A percentile compares a stretch with the other conserved stretches of the same genome.
Conservation (phyloP, 2,329 filamentous ascomycete species). For the Lecanosticta acicola region DNA sequence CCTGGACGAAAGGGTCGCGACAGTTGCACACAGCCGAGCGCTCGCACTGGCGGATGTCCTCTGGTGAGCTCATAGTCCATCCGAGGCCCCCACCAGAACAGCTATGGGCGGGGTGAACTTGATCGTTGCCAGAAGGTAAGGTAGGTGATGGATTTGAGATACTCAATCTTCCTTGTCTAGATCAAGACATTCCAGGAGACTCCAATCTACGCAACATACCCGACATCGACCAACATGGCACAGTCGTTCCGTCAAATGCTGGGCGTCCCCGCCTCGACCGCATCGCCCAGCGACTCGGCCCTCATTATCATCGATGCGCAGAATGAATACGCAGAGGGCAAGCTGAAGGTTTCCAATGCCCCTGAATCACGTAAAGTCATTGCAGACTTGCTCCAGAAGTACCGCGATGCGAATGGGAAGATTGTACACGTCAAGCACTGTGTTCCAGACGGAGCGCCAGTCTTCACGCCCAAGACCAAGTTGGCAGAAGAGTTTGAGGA, state of each 20-base stretch:
- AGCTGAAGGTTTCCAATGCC: slow-evolving; percentile 53
- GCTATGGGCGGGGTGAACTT: neutral
- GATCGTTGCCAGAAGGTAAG: neutral
- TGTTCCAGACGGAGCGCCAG: slow-evolving; percentile 55
- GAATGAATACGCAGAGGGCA: slow-evolving; percentile 60
- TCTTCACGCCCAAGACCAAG: slow-evolving; percentile 59
- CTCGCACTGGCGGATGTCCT: neutral
- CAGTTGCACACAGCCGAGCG: neutral
- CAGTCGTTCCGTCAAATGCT: slow-evolving; percentile 49
- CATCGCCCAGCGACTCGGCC: slow-evolving; percentile 53
- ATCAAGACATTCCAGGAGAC: too few species aligned
- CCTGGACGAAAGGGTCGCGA: too few species aligned
- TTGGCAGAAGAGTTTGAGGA: slow-evolving; percentile 59
- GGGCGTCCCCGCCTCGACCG: slow-evolving; percentile 51
- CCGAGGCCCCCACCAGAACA: neutral
- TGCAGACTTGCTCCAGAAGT: slow-evolving; percentile 52
- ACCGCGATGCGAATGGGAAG: slow-evolving; percentile 50
- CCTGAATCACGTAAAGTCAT: slow-evolving; percentile 52
- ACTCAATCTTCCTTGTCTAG: too few species aligned
- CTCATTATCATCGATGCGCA: slow-evolving; percentile 67
- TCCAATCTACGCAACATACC: too few species aligned
- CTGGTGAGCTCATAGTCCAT: neutral
- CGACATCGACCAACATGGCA: slow-evolving; percentile 4
- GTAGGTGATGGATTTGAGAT: too few species aligned
- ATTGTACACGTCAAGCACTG: slow-evolving; percentile 59